These are phyloP conservation scores for Penicillium sp. DNA, from an alignment of 2,329 filamentous ascomycete species.

Conservation along the genomic window DNA sequence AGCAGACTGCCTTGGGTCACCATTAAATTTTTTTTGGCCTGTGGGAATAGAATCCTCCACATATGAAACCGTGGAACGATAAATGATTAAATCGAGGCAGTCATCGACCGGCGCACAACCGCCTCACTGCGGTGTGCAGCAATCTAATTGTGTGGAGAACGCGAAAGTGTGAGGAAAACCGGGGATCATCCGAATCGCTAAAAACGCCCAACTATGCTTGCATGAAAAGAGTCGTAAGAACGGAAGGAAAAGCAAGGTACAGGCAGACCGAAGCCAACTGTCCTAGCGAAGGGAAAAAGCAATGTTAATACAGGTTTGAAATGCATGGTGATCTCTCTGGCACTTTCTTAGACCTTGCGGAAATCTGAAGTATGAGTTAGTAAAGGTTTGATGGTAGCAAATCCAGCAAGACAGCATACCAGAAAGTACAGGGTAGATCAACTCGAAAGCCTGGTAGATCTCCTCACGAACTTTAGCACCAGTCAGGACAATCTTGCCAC, in stretches of 20 bases:
- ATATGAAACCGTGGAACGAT: constrained; percentile 16
- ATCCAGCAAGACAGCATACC: constrained; percentile 46
- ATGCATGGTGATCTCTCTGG: constrained; percentile 13
- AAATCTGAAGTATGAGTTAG: constrained; percentile 44
- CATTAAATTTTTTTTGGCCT: constrained; percentile 21
- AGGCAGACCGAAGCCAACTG: constrained; percentile 11
- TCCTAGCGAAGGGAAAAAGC: constrained; percentile 14
- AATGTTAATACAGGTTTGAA: constrained; percentile 27
- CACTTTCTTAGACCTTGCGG: constrained; percentile 47
- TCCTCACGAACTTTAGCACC: constrained; percentile 97
- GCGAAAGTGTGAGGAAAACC: constrained; percentile 19
- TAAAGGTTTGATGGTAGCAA: constrained; percentile 7
- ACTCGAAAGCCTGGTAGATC: constrained; percentile 92
- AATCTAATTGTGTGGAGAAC: constrained; percentile 33
- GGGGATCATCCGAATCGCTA: constrained; percentile 33
- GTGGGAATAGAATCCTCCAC: constrained; percentile 5
- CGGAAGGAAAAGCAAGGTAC: constrained; percentile 5
- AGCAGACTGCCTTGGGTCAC: constrained; percentile 8
- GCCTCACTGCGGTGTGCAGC: constrained; percentile 35
- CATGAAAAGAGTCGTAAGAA: constrained; percentile 32
- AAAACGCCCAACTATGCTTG: constrained; percentile 39
- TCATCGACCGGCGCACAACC: constrained; percentile 37
- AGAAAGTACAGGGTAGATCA: constrained; percentile 93
- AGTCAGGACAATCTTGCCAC: constrained; percentile 94
- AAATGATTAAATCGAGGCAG: constrained; percentile 33